Evolutionary conservation across 2,329 filamentous ascomycete species (phyloP).

Genomic region (Fusarium staphyleae): DNA sequence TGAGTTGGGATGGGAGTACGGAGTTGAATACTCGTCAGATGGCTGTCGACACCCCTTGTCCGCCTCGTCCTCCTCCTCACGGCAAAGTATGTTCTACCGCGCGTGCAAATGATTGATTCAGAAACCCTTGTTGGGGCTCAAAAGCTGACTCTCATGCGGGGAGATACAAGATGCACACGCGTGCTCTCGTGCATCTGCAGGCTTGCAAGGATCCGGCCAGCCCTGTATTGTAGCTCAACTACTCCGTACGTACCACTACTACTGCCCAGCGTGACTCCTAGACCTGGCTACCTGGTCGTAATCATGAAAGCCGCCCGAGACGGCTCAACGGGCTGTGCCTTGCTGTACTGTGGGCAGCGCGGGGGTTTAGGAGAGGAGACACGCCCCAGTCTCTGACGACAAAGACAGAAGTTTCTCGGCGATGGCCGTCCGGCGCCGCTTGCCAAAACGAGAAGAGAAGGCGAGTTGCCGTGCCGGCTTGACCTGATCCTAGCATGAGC

Average conservation of each 20-base stretch:
- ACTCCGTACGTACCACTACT: no score
- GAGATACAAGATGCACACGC: constrained; percentile 2
- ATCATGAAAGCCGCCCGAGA: constrained; percentile 4
- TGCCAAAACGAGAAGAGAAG: constrained; percentile 18
- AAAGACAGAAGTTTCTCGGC: constrained; percentile 21
- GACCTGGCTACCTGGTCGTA: neutral
- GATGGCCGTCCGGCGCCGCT: constrained; percentile 27
- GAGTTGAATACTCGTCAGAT: neutral
- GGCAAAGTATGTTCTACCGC: constrained; percentile 4
- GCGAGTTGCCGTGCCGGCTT: constrained; percentile 4
- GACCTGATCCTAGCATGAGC: constrained; percentile 9
- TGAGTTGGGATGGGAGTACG: constrained; percentile 1
- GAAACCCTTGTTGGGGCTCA: neutral
- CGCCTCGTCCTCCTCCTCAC: neutral
- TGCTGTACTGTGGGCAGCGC: constrained; percentile 1
- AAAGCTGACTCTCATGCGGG: constrained; percentile 8
- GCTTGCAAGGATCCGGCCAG: constrained; percentile 8
- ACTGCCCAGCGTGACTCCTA: neutral
- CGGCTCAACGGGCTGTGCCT: constrained; percentile 7
- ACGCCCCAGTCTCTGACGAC: constrained; percentile 6
- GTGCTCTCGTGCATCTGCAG: constrained; percentile 1
- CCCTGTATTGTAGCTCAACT: constrained; percentile 1
- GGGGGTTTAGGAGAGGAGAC: constrained; percentile 1
- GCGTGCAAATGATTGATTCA: constrained; percentile 3
- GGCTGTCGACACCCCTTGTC: neutral